A percentile compares a stretch with the other conserved stretches of the same genome.
These are phyloP conservation scores for Gossypium gossypioides DNA, from an alignment of 441 rosid species.

Conservation along the genomic window DNA sequence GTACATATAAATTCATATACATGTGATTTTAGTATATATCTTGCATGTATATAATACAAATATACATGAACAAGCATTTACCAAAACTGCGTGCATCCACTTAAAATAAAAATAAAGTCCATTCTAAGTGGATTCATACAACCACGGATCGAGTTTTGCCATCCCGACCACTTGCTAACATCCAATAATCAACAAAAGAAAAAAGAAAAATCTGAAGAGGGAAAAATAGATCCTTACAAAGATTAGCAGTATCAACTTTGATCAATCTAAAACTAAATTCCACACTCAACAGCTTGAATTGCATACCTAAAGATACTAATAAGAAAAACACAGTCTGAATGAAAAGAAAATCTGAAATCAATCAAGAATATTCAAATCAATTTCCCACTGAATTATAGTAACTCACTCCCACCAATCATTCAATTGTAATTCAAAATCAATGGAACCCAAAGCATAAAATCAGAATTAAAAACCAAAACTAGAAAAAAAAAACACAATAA, in stretches of 20 bases:
- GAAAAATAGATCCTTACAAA: background rate
- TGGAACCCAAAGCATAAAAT: conserved; percentile 1
- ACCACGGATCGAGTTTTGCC: too few relatives aligned
- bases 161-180: background rate
- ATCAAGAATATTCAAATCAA: conserved; percentile 1
- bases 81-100: too few relatives aligned
- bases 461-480: background rate
- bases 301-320: background rate
- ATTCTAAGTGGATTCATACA: too few relatives aligned
- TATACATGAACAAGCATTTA: too few relatives aligned
- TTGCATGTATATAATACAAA: too few relatives aligned
- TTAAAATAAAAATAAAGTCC: too few relatives aligned
- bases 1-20: too few relatives aligned
- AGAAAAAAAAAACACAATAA: background rate
- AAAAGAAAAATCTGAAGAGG: background rate
- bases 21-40: too few relatives aligned
- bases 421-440: background rate
- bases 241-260: background rate
- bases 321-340: background rate
- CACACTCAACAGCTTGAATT: background rate
- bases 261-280: background rate
- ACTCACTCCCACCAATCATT: background rate
- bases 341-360: background rate
- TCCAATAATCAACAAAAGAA: background rate
- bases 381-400: background rate